These are phyloP conservation scores for Tilletia horrida DNA, from an alignment of 1,284 basidiomycete species.

Conservation along the genomic window DNA sequence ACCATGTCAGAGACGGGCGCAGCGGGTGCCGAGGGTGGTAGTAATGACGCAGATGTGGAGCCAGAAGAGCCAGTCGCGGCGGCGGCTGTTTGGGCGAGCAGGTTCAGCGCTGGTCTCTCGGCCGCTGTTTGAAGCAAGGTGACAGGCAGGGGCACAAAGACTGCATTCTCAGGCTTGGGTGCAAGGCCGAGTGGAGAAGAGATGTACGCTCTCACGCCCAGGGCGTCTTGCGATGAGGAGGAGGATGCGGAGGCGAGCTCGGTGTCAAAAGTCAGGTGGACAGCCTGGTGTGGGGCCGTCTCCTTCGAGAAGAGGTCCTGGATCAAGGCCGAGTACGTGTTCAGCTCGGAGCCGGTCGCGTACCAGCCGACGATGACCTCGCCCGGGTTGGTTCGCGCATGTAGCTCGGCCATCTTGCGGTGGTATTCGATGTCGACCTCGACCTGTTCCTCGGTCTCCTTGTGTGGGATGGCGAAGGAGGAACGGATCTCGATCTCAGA, in stretches of 20 bases:
- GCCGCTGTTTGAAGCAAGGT: conserved; percentile 55
- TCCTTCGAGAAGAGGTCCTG: conserved; percentile 98
- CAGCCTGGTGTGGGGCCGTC: conserved; percentile 79
- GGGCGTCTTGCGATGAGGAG: not conserved
- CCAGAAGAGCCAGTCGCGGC: conserved; percentile 21
- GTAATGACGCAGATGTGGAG: not conserved
- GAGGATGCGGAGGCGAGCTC: conserved; percentile 61
- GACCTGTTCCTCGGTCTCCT: conserved; percentile 69
- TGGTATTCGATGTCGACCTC: conserved; percentile 92
- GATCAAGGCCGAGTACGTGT: conserved; percentile 93
- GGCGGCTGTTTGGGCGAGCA: conserved; percentile 65
- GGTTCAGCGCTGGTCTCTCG: conserved; percentile 54
- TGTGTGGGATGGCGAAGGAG: conserved; percentile 51
- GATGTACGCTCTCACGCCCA: conserved; percentile 77
- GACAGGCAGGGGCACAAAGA: conserved; percentile 48
- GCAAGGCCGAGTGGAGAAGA: conserved; percentile 62
- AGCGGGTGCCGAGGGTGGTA: not conserved
- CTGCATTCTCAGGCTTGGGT: conserved; percentile 51
- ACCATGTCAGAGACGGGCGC: conserved; percentile 48
- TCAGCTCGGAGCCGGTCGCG: conserved; percentile 66
- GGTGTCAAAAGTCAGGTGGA: conserved; percentile 90
- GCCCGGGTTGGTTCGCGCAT: conserved; percentile 75
- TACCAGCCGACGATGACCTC: conserved; percentile 85
- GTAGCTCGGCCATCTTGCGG: conserved; percentile 84
- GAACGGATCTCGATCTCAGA: conserved; percentile 51